Evolutionary conservation across 352 stramenopile genomes (phyloP).

Genomic region (Phytophthora rubi): DNA sequence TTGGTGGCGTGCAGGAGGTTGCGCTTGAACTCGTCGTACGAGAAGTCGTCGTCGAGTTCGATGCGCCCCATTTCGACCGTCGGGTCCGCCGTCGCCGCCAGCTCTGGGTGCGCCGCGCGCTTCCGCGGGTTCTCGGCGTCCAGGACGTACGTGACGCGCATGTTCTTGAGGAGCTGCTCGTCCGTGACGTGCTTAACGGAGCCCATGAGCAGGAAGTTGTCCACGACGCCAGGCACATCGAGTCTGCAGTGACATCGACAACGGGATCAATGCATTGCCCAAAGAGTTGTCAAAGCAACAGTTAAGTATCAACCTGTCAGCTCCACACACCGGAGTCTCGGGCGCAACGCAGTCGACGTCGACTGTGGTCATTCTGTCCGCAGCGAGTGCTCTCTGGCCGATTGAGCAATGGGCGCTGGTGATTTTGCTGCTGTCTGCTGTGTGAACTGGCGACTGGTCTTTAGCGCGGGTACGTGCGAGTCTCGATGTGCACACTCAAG

Average conservation of each 20-base stretch:
- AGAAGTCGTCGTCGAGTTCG: conserved; percentile 70
- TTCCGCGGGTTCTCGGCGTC: conserved; percentile 76
- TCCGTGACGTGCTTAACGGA: conserved; percentile 68
- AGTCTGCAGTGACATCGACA: conserved; percentile 39
- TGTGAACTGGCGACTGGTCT: conserved; percentile 19
- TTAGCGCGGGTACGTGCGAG: conserved; percentile 31
- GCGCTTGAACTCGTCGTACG: conserved; percentile 63
- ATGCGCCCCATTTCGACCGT: conserved; percentile 47
- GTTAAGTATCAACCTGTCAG: conserved; percentile 24
- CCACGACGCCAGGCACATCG: conserved; percentile 66
- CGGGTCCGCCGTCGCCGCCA: conserved; percentile 23
- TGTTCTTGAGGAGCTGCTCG: conserved; percentile 60
- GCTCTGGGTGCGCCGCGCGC: conserved; percentile 28
- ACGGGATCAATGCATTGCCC: background rate
- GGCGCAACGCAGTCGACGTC: conserved; percentile 14
- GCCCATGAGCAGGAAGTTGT: conserved; percentile 60
- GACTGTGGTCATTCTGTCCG: conserved; percentile 30
- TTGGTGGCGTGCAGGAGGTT: conserved; percentile 51
- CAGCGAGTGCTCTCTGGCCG: conserved; percentile 14
- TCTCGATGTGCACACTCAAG: conserved; percentile 16
- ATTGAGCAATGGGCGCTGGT: conserved; percentile 19
- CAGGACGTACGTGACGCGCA: conserved; percentile 56
- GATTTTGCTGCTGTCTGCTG: conserved; percentile 10
- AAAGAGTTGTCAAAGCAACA: background rate
- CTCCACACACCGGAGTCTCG: conserved; percentile 13